Evolutionary conservation across 139 green algal species (phyloP), one percentile per base, ranked within the genome.

Genomic region (Coelastrella sp.): DNA sequence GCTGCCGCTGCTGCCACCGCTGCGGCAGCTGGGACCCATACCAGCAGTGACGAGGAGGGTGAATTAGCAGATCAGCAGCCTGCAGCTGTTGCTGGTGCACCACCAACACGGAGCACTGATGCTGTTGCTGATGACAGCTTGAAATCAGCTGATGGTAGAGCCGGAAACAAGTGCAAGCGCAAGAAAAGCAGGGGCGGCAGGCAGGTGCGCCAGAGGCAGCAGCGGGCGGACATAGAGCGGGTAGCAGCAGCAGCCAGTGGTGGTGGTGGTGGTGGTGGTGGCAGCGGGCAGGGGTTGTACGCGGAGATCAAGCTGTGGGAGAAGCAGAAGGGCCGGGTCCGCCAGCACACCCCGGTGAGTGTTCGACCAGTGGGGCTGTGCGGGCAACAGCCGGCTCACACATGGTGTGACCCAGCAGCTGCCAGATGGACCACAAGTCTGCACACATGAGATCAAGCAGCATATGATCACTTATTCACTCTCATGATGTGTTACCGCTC

Each of bases 291-390:
- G 65, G 82, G 82, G 7, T 57, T 81, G 19, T 66, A 80, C 57
- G 66, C 66, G n/a, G 84, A 81, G 9, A 88, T 88, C 68, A 88
- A 88, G 68, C 22, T 12, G 6, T 81, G 68, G 66, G 84, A 88
- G 56, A 61, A 63, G 12, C 10, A 61, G 49, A 83, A 83, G 35
- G 65, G 59, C 58, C 19, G 58, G 17, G 17, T 22, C 35, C 22
- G 65, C 56, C 24, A 22, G 59, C 78, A 84, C 11, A 25, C 24
- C 49, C 11, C 56, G 78, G 78, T 65, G 56, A 65, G 56, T 15
- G 8, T 24, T 4, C 8, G 17, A 27, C 17, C 8, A 35, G 7
- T 27, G 68, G 22, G 68, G 68, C 68, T 24, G 68, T 76, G 35
- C 35, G 35, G 35, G 35, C 35, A 49, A 49, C 35, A 49, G 35